Percentiles rank a stretch among this genome's conserved stretches.
Conservation (phyloP, 495 filamentous ascomycete genomes). For the Bathelium albidoporum region DNA sequence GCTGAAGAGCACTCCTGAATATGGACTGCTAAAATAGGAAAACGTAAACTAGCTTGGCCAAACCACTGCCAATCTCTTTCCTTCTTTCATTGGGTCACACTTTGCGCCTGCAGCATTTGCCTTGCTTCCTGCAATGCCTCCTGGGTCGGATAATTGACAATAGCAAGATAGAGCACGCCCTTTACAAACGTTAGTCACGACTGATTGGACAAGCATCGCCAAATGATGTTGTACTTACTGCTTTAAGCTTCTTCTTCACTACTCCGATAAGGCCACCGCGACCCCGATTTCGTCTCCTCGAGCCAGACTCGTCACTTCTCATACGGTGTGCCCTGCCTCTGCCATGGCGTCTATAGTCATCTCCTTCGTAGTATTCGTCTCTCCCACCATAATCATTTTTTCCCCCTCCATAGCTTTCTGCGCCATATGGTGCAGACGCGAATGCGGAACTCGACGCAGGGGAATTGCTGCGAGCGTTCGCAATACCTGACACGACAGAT, state of each 20-base stretch:
- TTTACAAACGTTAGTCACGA: constrained; percentile 1
- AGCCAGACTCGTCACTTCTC: background rate
- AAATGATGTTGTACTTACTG: background rate
- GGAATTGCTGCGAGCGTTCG: background rate
- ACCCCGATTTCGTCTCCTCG: background rate
- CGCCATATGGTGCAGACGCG: background rate
- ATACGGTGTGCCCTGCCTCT: background rate
- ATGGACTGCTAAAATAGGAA: too few species aligned
- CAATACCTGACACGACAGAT: background rate
- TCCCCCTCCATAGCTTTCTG: background rate
- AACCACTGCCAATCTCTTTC: background rate
- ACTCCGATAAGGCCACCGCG: constrained; percentile 6
- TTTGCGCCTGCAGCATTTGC: constrained; percentile 4
- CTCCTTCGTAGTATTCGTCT: background rate
- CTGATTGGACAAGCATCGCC: background rate
- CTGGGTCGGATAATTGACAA: constrained; percentile 27
- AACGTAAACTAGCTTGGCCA: background rate
- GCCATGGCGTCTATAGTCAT: background rate
- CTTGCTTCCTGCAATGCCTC: constrained; percentile 17
- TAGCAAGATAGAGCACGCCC: constrained; percentile 27
- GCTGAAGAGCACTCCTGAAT: too few species aligned
- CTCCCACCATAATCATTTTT: background rate
- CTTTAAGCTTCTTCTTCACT: constrained; percentile 20
- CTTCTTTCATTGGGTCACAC: background rate
- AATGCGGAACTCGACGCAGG: background rate